These are phyloP conservation scores for Rubus idaeus DNA, from an alignment of 306 rosid species.

Conservation along the genomic window DNA sequence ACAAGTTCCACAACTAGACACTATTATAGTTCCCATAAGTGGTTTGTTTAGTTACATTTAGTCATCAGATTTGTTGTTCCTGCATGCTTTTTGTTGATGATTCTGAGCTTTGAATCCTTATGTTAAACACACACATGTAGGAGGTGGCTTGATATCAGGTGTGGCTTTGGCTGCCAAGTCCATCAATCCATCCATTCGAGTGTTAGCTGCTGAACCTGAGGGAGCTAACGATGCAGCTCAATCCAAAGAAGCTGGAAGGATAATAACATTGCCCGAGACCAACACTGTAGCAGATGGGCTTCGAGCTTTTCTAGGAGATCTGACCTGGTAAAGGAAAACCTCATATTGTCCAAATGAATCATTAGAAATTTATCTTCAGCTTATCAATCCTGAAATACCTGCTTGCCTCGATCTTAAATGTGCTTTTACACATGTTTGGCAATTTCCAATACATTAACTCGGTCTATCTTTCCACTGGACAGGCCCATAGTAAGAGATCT, in stretches of 20 bases:
- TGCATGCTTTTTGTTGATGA: not conserved
- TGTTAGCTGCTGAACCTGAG: conserved; percentile 83
- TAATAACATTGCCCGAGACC: conserved; percentile 66
- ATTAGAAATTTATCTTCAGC: conserved; percentile 13
- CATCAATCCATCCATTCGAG: conserved; percentile 65
- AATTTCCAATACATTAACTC: conserved; percentile 9
- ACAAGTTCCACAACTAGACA: conserved; percentile 75
- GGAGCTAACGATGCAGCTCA: conserved; percentile 90
- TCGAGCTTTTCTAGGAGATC: conserved; percentile 77
- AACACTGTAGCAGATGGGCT: conserved; percentile 91
- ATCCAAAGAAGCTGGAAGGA: conserved; percentile 85
- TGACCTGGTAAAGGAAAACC: conserved; percentile 60
- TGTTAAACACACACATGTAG: conserved; percentile 40
- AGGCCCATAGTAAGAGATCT: conserved; percentile 89
- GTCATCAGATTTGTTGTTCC: conserved; percentile 15
- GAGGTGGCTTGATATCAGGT: conserved; percentile 91
- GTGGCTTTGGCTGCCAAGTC: conserved; percentile 91
- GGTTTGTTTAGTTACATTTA: conserved; percentile 49
- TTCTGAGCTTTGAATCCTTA: conserved; percentile 5
- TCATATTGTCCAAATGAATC: conserved; percentile 20
- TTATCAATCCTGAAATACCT: not conserved
- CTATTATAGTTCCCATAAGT: conserved; percentile 76
- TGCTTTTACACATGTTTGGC: not conserved
- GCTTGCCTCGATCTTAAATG: not conserved
- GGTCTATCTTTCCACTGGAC: conserved; percentile 15